phyloP scores from a whole-genome alignment of 768 basidiomycete genomes.

The Mycena belliarum region DNA sequence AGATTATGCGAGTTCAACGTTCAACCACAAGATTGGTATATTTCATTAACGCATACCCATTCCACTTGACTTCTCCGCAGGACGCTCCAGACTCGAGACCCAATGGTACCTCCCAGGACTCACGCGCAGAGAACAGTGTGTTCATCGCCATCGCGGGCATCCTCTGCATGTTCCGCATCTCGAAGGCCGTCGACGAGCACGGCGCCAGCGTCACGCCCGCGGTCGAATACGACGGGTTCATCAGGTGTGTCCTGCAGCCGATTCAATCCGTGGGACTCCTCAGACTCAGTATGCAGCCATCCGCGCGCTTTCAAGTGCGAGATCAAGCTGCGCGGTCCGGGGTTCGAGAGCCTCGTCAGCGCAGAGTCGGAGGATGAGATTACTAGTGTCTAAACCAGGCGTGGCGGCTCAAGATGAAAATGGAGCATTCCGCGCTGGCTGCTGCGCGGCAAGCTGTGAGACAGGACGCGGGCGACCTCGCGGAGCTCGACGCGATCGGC shows the following conservation, averaged over 20 bases:
- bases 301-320: constrained; percentile 10
- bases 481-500: constrained; percentile 6
- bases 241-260: neutral
- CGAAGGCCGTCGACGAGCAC: constrained; percentile 8
- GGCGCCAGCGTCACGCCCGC: neutral
- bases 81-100: no score
- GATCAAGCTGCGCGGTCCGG: constrained; percentile 2
- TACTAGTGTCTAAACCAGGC: neutral
- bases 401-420: constrained; percentile 9
- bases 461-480: neutral
- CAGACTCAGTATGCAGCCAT: neutral
- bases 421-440: constrained; percentile 3
- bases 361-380: neutral
- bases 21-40: no score
- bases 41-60: no score
- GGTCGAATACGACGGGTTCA: constrained; percentile 8
- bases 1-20: no score
- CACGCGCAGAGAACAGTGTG: constrained; percentile 19
- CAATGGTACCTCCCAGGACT: no score
- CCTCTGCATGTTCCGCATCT: constrained; percentile 14
- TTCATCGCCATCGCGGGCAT: constrained; percentile 25
- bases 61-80: no score
- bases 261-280: no score
- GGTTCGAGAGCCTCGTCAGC: neutral
- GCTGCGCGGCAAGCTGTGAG: constrained; percentile 5